Conservation (phyloP, 768 basidiomycete species). For the Mycena metata region DNA sequence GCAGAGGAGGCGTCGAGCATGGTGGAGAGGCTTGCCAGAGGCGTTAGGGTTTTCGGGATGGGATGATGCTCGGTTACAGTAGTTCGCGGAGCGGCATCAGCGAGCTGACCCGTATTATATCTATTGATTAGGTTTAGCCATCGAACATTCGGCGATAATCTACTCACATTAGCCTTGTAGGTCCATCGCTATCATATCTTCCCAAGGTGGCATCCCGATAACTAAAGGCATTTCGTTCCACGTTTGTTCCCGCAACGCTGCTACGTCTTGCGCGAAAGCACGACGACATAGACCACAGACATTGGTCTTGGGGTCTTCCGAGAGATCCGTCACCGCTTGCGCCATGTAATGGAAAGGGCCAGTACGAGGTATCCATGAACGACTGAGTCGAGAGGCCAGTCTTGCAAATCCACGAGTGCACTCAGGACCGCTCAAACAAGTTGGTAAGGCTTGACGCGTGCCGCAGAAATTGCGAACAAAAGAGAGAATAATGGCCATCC, state of each 20-base stretch:
- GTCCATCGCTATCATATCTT: slow-evolving; percentile 52
- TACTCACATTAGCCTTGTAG: slow-evolving; percentile 34
- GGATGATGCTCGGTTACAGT: slow-evolving; percentile 31
- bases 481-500: slow-evolving; percentile 60
- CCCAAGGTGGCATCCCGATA: slow-evolving; percentile 63
- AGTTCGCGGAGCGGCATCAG: not conserved
- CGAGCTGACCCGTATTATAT: not conserved
- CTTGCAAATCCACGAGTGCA: slow-evolving; percentile 61
- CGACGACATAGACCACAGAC: slow-evolving; percentile 61
- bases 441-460: slow-evolving; percentile 43
- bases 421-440: slow-evolving; percentile 47
- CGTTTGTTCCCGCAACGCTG: slow-evolving; percentile 51
- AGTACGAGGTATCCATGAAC: slow-evolving; percentile 64
- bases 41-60: slow-evolving; percentile 34
- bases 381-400: slow-evolving; percentile 57
- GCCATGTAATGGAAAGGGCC: slow-evolving; percentile 68
- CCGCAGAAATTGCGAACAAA: slow-evolving; percentile 62
- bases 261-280: slow-evolving; percentile 57
- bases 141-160: not conserved
- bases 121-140: not conserved
- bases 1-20: slow-evolving; percentile 31
- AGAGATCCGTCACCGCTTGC: slow-evolving; percentile 57
- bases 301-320: slow-evolving; percentile 48
- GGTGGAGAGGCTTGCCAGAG: slow-evolving; percentile 36
- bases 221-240: slow-evolving; percentile 65